Percentiles rank a stretch among this genome's conserved stretches.
Conservation (phyloP, 139 green algal genomes). For the Yamagishiella unicocca region DNA sequence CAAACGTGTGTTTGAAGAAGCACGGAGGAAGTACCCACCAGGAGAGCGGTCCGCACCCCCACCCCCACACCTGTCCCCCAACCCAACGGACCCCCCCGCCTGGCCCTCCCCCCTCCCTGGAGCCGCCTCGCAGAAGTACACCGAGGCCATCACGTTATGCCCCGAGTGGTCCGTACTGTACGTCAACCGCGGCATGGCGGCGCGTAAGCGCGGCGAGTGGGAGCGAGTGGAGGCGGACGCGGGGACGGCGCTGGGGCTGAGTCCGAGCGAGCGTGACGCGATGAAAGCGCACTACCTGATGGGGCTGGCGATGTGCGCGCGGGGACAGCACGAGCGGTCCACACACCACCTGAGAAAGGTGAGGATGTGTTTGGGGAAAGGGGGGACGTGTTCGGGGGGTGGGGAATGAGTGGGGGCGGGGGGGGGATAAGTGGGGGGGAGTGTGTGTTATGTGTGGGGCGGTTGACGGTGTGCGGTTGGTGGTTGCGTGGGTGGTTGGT, state of each 20-base stretch:
- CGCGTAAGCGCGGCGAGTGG: conserved; percentile 58
- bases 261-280: conserved; percentile 13
- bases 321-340: conserved; percentile 20
- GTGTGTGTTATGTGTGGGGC: no score
- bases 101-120: background rate
- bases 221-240: conserved; percentile 55
- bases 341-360: conserved; percentile 59
- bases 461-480: no score
- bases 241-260: conserved; percentile 46
- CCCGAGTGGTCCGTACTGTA: conserved; percentile 58
- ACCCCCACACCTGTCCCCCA: background rate
- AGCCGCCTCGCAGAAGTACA: conserved; percentile 45
- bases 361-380: background rate
- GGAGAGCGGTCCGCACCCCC: no score
- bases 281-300: conserved; percentile 73
- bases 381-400: no score
- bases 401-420: background rate
- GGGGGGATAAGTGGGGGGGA: no score
- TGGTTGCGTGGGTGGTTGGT: no score
- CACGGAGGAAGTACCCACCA: no score
- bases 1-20: no score
- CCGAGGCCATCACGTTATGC: conserved; percentile 61
- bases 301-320: conserved; percentile 55
- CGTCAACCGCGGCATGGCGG: conserved; percentile 64
- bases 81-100: background rate